These are phyloP conservation scores for Colletotrichum tropicicola DNA, from an alignment of 2,329 filamentous ascomycete genomes.

Conservation along the genomic window DNA sequence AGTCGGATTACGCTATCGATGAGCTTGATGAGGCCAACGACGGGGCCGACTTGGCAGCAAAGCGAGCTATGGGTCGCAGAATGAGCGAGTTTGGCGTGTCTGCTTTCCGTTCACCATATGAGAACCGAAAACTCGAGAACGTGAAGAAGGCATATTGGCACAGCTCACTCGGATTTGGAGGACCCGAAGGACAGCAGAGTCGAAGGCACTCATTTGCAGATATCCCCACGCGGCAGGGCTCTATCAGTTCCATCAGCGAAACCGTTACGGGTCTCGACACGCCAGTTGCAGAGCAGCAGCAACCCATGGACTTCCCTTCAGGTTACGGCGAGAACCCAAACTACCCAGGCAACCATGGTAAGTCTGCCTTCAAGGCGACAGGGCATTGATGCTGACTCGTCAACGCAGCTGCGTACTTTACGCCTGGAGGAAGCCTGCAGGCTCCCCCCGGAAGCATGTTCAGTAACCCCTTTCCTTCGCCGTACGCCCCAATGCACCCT, in stretches of 20 bases:
- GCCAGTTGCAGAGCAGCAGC: constrained; percentile 51
- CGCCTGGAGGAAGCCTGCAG: constrained; percentile 40
- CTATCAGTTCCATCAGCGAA: constrained; percentile 69
- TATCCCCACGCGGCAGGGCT: constrained; percentile 70
- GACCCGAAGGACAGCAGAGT: constrained; percentile 74
- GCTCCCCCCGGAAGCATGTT: constrained; percentile 47
- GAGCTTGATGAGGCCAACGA: constrained; percentile 73
- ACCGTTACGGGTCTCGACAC: constrained; percentile 56
- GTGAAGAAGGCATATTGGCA: constrained; percentile 78
- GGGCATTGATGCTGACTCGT: constrained; percentile 35
- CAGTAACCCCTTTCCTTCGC: constrained; percentile 53
- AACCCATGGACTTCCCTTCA: constrained; percentile 51
- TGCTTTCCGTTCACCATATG: constrained; percentile 58
- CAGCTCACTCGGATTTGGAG: constrained; percentile 73
- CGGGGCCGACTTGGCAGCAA: constrained; percentile 53
- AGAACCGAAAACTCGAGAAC: constrained; percentile 71
- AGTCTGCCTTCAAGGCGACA: constrained; percentile 31
- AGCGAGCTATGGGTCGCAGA: constrained; percentile 56
- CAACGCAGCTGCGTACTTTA: constrained; percentile 48
- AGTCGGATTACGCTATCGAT: constrained; percentile 77
- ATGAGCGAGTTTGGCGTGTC: constrained; percentile 66
- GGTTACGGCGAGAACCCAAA: constrained; percentile 49
- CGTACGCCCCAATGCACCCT: constrained; percentile 52
- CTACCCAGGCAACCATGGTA: constrained; percentile 51
- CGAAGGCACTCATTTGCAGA: constrained; percentile 83